These are phyloP conservation scores for Vicia sativa DNA, from an alignment of 306 rosid genomes.

Conservation along the genomic window DNA sequence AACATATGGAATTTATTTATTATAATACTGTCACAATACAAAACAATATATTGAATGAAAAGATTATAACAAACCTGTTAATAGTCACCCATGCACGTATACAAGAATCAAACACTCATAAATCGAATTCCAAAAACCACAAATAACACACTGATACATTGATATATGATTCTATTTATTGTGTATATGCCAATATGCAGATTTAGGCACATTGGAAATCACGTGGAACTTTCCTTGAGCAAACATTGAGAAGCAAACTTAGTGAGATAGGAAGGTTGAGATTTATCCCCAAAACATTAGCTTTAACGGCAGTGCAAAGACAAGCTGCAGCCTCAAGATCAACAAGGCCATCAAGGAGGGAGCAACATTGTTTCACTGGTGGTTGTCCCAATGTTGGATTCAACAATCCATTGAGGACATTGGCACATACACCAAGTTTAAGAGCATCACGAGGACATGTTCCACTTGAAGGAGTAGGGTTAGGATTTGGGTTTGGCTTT, in stretches of 20 bases:
- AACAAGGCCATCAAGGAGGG: constrained; percentile 65
- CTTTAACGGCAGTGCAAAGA: constrained; percentile 82
- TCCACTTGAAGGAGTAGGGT: constrained; percentile 21
- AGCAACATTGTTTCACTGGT: constrained; percentile 70
- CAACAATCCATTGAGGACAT: constrained; percentile 57
- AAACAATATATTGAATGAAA: background rate
- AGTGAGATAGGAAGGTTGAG: constrained; percentile 75
- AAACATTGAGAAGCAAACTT: constrained; percentile 74
- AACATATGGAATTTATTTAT: background rate
- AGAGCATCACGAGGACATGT: constrained; percentile 72
- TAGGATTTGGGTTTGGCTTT: constrained; percentile 1
- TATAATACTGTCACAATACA: background rate
- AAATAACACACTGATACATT: background rate
- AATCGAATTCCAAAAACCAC: background rate
- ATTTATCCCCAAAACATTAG: constrained; percentile 67
- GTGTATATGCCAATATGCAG: no score
- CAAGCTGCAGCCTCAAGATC: constrained; percentile 80
- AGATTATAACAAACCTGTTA: background rate
- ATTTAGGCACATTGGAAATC: constrained; percentile 58
- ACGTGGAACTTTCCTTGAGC: constrained; percentile 50
- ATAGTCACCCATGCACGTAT: background rate
- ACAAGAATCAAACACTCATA: constrained; percentile 2
- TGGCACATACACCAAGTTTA: constrained; percentile 69
- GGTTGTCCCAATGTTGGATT: constrained; percentile 61
- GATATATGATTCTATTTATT: background rate